Evolutionary conservation across 176 grass and related monocot species (phyloP), one percentile per base, ranked within the genome.

Genomic region (Luzula sylvatica): DNA sequence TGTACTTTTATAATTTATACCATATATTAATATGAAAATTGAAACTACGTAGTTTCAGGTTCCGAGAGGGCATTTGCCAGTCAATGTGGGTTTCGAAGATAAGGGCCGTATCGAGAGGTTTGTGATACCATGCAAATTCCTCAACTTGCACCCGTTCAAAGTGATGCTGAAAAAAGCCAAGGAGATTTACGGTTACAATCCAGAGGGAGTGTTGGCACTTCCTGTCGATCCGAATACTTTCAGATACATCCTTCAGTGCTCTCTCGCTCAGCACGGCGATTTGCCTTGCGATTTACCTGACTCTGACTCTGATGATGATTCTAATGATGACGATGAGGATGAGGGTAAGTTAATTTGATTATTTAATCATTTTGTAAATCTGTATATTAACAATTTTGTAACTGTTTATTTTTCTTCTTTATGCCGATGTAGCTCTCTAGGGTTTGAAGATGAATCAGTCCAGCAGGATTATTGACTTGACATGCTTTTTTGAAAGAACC

Each of bases 221-320:
- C 90, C 84, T 13, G 78, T 80, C 66, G 90, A 95, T 26, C 77
- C 70, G 11, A 75, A 95, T 67, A 53, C 84, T 3, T 95, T 95
- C 54, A 86, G 83, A 70, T 88, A 88, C 76, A 95, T 95, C 21
- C 84, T 95, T 59, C 83, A 95, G 73, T 86, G 83, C 64, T 62
- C 58, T 15, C 58, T 62, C 18, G 58, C 58, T 26, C 58, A 62
- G 58, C 45, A 62, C n/a, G 26, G 45, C 8, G 58, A 62, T 29
- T 23, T 19, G 4, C 42, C 42, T 1, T 68, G 85, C 65, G 62
- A n/a, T n/a, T n/a, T n/a, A n/a, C n/a, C n/a, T 80, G 35, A 64
- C 59, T 17, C 73, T n/a, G n/a, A 78, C 30, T 4, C 5, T 46
- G 66, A 71, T 32, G 65, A 70, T 55, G 71, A 53, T 21, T 57